Conservation (phyloP, 2,329 filamentous ascomycete genomes). For the Zasmidium angulare region DNA sequence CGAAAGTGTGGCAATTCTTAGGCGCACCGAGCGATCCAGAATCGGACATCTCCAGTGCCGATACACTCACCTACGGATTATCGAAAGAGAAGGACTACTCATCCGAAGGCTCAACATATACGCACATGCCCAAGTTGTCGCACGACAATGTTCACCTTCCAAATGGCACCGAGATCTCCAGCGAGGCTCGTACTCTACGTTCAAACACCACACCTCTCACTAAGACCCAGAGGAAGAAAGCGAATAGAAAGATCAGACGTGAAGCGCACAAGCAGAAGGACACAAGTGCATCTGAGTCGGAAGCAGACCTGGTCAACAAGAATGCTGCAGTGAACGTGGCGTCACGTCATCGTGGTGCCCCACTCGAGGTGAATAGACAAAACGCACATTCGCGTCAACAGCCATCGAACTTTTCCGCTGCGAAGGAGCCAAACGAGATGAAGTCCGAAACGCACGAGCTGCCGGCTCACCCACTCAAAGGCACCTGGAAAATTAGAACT, state of each 20-base stretch:
- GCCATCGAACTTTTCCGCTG: too few relatives aligned
- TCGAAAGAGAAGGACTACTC: constrained; percentile 38
- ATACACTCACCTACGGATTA: neutral
- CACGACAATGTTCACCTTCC: constrained; percentile 8
- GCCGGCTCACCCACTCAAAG: too few relatives aligned
- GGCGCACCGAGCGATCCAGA: constrained; percentile 26
- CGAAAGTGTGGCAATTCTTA: constrained; percentile 46
- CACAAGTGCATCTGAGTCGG: constrained; percentile 34
- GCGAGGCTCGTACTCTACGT: constrained; percentile 12
- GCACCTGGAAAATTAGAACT: too few relatives aligned
- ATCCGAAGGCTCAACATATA: constrained; percentile 45
- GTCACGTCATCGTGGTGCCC: constrained; percentile 29
- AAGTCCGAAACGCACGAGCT: too few relatives aligned
- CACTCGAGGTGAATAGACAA: too few relatives aligned
- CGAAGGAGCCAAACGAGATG: too few relatives aligned
- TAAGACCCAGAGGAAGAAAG: constrained; percentile 40
- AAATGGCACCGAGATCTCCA: constrained; percentile 17
- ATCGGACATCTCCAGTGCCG: neutral
- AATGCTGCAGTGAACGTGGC: constrained; percentile 39
- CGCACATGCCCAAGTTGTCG: constrained; percentile 2
- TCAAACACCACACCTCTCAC: constrained; percentile 14
- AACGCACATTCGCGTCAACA: neutral
- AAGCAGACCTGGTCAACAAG: constrained; percentile 29
- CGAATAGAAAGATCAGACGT: constrained; percentile 31
- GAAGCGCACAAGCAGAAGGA: constrained; percentile 24